phyloP scores from a whole-genome alignment of 1,284 basidiomycete species.

The Phylloboletellus chloephorus region DNA sequence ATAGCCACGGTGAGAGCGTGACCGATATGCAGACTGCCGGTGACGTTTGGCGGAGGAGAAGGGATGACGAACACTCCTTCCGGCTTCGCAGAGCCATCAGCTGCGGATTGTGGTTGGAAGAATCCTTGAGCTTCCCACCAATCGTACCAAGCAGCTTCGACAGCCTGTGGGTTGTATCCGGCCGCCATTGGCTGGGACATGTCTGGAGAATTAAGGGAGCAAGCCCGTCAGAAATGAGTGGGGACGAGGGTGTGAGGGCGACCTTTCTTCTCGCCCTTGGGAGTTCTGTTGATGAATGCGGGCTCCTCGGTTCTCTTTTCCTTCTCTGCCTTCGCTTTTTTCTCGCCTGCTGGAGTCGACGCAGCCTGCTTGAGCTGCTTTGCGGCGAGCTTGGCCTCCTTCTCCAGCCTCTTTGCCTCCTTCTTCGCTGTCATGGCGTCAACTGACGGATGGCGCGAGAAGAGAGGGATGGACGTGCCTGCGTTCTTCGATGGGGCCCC shows the following conservation, averaged over 20 bases:
- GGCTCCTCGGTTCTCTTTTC: slow-evolving; percentile 66
- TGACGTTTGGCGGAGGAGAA: slow-evolving; percentile 97
- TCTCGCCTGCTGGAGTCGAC: slow-evolving; percentile 43
- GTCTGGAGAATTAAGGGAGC: slow-evolving; percentile 58
- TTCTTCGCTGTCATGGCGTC: slow-evolving; percentile 52
- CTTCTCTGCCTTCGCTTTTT: slow-evolving; percentile 73
- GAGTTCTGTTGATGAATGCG: slow-evolving; percentile 81
- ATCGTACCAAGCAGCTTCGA: slow-evolving; percentile 97
- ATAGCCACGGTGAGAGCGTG: slow-evolving; percentile 93
- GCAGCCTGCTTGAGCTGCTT: slow-evolving; percentile 59
- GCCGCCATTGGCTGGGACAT: slow-evolving; percentile 82
- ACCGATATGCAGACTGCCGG: slow-evolving; percentile 94
- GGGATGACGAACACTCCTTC: slow-evolving; percentile 85
- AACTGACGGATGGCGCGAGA: background rate
- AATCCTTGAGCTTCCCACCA: slow-evolving; percentile 94
- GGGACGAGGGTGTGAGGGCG: slow-evolving; percentile 10
- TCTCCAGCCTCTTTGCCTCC: slow-evolving; percentile 66
- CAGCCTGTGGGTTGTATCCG: slow-evolving; percentile 92
- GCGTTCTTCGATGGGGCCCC: slow-evolving; percentile 33
- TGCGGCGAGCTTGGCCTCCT: slow-evolving; percentile 75
- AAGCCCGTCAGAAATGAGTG: background rate
- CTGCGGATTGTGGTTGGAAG: slow-evolving; percentile 75
- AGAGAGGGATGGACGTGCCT: slow-evolving; percentile 18
- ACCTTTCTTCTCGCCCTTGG: slow-evolving; percentile 90
- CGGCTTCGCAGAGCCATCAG: slow-evolving; percentile 51